A percentile compares a stretch with the other conserved stretches of the same genome.
Evolutionary conservation across 768 basidiomycete genomes (phyloP).

Genomic region (Leccinum imitatum): DNA sequence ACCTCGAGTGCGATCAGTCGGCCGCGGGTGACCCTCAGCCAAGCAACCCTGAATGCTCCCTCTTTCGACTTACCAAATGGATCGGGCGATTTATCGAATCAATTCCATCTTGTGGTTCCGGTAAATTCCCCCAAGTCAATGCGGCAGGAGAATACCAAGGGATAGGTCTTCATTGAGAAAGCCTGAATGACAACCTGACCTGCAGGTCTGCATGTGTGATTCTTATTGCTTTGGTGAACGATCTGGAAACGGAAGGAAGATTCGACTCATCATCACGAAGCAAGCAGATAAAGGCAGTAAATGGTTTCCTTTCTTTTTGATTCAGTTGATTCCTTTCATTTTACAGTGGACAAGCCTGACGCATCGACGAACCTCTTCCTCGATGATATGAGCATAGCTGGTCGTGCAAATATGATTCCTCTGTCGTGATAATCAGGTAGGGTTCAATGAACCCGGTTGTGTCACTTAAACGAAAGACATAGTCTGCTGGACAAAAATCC

Average conservation of each 20-base stretch:
- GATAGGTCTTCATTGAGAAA: slow-evolving; percentile 10
- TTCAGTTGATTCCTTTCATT: slow-evolving; percentile 1
- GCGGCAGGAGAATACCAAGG: neutral
- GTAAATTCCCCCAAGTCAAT: slow-evolving; percentile 4
- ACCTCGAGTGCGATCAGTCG: slow-evolving; percentile 39
- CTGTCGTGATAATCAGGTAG: slow-evolving; percentile 11
- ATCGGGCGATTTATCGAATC: neutral
- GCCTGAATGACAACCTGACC: slow-evolving; percentile 16
- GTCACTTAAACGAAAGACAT: neutral
- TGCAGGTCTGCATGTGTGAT: slow-evolving; percentile 17
- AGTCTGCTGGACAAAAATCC: neutral
- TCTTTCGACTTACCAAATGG: slow-evolving; percentile 1
- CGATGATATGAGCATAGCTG: slow-evolving; percentile 34
- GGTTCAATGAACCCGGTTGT: too few relatives aligned
- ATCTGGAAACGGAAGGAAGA: slow-evolving; percentile 10
- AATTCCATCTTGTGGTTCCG: neutral
- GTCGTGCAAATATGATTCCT: slow-evolving; percentile 39
- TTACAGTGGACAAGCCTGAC: neutral
- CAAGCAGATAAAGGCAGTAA: slow-evolving; percentile 42
- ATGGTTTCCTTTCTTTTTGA: slow-evolving; percentile 21
- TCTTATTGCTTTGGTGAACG: slow-evolving; percentile 14
- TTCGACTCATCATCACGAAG: slow-evolving; percentile 38
- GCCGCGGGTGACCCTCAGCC: slow-evolving; percentile 32
- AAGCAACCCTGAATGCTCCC: neutral
- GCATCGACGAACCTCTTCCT: slow-evolving; percentile 29